Evolutionary conservation across 306 rosid species (phyloP), one percentile per base, ranked within the genome.

Genomic region (Datisca glomerata): DNA sequence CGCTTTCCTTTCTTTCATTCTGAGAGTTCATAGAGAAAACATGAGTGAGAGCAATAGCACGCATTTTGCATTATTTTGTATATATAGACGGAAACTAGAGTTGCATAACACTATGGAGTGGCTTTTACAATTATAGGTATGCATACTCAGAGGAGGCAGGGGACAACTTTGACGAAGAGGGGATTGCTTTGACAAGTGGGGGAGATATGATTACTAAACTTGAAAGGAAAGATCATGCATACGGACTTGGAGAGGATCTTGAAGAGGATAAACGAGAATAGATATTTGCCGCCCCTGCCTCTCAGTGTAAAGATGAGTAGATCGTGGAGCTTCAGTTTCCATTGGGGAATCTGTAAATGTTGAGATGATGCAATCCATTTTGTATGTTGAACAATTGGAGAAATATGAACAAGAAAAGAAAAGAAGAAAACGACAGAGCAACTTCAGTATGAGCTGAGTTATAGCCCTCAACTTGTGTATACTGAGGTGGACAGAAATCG

Each of bases 241-340:
- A 43, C 27, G 89, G 51, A 18, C 54, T 48, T 21, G 79, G 66
- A 24, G 94, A 81, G 64, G 94, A 76, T 66, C 29, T 67, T 16
- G 96, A 86, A 66, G 96, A 86, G 64, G 92, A 86, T 65, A 86
- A 81, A 72, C 77, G 96, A 56, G 96, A 86, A 49, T 86, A 66
- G 59, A 14, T 34, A 19, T 32, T 27, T 16, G 25, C 10, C 14
- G 32, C 18, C 50, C 45, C 45, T 47, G 68, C n/a, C n/a, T n/a
- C n/a, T n/a, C n/a, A n/a, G n/a, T n/a, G n/a, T n/a, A n/a, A 61
- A 53, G 50, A 48, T 15, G 13, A 21, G 31, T 47, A 19, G 19
- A 7, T 21, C 43, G 43, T 59, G 51, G 25, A 21, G 18, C 50
- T 29, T 45, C 43, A 25, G 49, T 29, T 65, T 28, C 59, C 35